Base-by-base conservation (phyloP, 257 asterid genomes). In the Jaltomata sinuosa region DNA sequence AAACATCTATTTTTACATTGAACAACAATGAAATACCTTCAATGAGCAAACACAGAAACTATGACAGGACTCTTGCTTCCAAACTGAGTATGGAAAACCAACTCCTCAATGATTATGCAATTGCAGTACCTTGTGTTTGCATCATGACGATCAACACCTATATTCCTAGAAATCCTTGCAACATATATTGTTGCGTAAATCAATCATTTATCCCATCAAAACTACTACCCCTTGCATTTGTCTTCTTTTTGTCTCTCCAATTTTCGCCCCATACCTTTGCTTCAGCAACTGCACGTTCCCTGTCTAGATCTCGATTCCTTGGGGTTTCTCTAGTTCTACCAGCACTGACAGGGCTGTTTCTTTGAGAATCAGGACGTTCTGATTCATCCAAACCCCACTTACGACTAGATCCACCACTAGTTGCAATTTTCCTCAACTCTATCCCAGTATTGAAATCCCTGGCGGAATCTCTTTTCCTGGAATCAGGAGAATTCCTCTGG, bases 191-290 rank as follows among this genome's bases (percentile, higher is more conserved):
- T 45, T 38, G 27, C 22, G 9, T 82, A 72, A 32, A 52, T 84
- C 87, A 86, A 8, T 91, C 96, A 61, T 90, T 88, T 57, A 91
- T 83, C 49, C 91, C 88, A 83, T 95, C 98, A 67, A 92, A 93
- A 86, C 95, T 92, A 86, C 94, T 92, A 38, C 93, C 93, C 72
- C 47, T 83, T 29, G 85, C 89, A 64, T 85, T 87, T 6, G 82
- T 86, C 59, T 84, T 87, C 89, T 90, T 92, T 55, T 87, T 89
- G 67, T 90, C 98, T 85, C 98, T 91, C 97, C 94, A 91, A 80
- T 91, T 93, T 88, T 92, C 98, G 0, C 98, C 98, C 99, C 98
- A 96, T 42, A 96, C 97, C 87, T 93, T 96, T 0, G 99, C 99
- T 88, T 91, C 90, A 4, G 99, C 98, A 84, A 96, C 98, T 2